phyloP scores from a whole-genome alignment of 1,284 basidiomycete species.

The Melanopsichium pennsylvanicum region DNA sequence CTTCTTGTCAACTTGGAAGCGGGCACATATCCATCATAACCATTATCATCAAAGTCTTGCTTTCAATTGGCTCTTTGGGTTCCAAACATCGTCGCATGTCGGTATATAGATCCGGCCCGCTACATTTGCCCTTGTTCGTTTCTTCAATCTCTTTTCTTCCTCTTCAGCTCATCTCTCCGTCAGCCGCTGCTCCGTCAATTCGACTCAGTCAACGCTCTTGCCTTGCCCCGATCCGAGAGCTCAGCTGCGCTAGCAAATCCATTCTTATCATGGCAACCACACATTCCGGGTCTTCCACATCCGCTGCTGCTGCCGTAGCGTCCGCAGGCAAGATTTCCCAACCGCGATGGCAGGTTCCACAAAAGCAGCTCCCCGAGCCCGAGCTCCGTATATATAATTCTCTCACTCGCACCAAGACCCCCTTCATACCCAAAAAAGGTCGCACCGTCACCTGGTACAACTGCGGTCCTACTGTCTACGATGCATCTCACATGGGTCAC shows the following conservation, averaged over 20 bases:
- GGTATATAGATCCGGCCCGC: conserved; percentile 12
- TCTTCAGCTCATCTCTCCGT: not conserved
- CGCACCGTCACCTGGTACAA: conserved; percentile 98
- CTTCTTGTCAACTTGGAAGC: too few species aligned
- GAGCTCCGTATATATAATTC: conserved; percentile 89
- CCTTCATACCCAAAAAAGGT: conserved; percentile 80
- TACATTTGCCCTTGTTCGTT: conserved; percentile 7
- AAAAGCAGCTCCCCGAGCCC: conserved; percentile 61
- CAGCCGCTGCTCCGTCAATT: too few species aligned
- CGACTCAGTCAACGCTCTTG: too few species aligned
- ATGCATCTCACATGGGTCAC: conserved; percentile 98
- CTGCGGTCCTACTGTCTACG: conserved; percentile 98
- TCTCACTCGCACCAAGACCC: conserved; percentile 81
- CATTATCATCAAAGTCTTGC: too few species aligned
- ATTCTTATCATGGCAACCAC: conserved; percentile 40
- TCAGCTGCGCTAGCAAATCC: conserved; percentile 35
- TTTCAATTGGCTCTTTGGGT: too few species aligned
- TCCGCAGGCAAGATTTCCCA: conserved; percentile 29
- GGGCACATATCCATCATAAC: too few species aligned
- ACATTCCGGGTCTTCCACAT: conserved; percentile 25
- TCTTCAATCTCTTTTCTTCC: conserved; percentile 6
- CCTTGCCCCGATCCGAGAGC: not conserved
- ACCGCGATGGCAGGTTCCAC: conserved; percentile 37
- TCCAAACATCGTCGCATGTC: conserved; percentile 21
- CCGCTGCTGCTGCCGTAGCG: conserved; percentile 4